phyloP scores from a whole-genome alignment of 805 yeast genomes.

The Wickerhamiella sorbophila region DNA sequence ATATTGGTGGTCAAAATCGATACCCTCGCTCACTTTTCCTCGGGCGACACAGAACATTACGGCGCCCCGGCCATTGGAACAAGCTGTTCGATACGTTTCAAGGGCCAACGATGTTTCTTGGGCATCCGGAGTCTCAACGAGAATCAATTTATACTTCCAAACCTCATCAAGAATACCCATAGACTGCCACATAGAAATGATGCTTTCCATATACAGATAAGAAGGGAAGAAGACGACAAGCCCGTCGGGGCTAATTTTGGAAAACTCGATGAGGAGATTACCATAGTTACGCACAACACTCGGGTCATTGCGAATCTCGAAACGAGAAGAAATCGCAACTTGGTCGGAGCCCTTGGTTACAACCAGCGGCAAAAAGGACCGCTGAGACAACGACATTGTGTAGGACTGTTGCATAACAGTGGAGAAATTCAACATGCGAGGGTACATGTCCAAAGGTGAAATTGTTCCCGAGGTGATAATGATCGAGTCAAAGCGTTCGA shows the following conservation, averaged over 20 bases:
- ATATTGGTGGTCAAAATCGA: conserved; percentile 96
- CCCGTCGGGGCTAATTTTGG: conserved; percentile 96
- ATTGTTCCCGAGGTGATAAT: conserved; percentile 96
- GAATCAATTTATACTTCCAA: conserved; percentile 89
- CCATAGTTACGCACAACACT: conserved; percentile 97
- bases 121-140: conserved; percentile 98
- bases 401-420: conserved; percentile 91
- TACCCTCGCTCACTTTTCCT: conserved; percentile 97
- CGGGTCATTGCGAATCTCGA: conserved; percentile 94
- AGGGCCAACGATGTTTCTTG: conserved; percentile 93
- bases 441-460: conserved; percentile 97
- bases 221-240: conserved; percentile 96
- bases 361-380: conserved; percentile 88
- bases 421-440: conserved; percentile 85
- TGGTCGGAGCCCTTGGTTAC: conserved; percentile 97
- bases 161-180: conserved; percentile 98
- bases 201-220: conserved; percentile 93
- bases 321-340: conserved; percentile 89
- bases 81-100: conserved; percentile 91
- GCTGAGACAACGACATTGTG: conserved; percentile 84
- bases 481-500: conserved; percentile 82
- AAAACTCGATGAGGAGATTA: conserved; percentile 74
- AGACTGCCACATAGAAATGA: conserved; percentile 96
- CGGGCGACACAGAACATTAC: conserved; percentile 93
- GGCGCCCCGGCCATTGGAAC: conserved; percentile 96